Evolutionary conservation across 306 rosid species (phyloP).

Genomic region (Cicer chorassanicum): DNA sequence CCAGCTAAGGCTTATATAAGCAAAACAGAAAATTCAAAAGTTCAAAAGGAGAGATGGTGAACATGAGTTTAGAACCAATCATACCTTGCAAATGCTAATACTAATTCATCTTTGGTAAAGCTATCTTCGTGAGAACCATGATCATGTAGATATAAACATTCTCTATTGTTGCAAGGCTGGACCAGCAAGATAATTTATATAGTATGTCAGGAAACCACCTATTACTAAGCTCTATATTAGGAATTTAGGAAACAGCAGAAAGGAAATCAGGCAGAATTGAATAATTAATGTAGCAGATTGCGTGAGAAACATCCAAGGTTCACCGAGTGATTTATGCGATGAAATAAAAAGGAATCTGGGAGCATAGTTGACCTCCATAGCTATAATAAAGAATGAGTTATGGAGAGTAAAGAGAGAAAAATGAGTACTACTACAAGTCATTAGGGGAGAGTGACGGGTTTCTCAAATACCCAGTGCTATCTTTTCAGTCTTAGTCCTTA

Average conservation of each 20-base stretch:
- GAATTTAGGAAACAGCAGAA: conserved; percentile 31
- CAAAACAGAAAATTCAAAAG: neutral
- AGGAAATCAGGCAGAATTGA: conserved; percentile 16
- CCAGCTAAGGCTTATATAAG: neutral
- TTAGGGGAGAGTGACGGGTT: neutral
- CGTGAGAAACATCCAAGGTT: neutral
- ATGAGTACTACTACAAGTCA: neutral
- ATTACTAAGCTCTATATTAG: conserved; percentile 22
- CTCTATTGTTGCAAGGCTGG: conserved; percentile 66
- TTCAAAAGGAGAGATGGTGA: conserved; percentile 5
- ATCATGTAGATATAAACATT: conserved; percentile 61
- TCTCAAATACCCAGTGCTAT: neutral
- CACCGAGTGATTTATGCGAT: neutral
- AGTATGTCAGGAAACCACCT: conserved; percentile 32
- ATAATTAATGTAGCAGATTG: conserved; percentile 4
- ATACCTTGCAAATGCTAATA: conserved; percentile 62
- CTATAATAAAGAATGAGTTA: conserved; percentile 7
- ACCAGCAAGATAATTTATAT: conserved; percentile 39
- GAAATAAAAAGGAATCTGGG: conserved; percentile 20
- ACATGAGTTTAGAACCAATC: conserved; percentile 19
- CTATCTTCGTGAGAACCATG: conserved; percentile 63
- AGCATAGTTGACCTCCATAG: neutral
- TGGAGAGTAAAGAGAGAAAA: neutral
- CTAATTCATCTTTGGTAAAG: conserved; percentile 62
- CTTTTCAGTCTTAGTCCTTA: neutral